Evolutionary conservation across 768 basidiomycete species (phyloP), one percentile per base, ranked within the genome.

Genomic region (Suillus weaverae): DNA sequence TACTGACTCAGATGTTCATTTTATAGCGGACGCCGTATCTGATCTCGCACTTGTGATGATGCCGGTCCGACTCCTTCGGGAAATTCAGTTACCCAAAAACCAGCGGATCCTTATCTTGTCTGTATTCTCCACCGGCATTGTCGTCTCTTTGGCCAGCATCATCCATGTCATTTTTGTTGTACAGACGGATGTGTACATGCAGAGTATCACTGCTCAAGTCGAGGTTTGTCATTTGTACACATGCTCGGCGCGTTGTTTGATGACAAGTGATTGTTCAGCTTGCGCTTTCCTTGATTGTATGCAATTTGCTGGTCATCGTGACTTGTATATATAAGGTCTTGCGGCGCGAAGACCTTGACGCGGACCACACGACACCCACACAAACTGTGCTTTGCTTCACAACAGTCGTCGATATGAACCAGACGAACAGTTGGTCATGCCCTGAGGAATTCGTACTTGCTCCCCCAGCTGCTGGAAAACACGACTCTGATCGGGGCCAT

Each of bases 91-190:
- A 38, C 64, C 64, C 22, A 63, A 39, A 16, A 39, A 61, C 6
- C 62, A 71, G 36, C 70, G 64, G 33, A 59, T 69, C 33, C 53
- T 67, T n/a, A 46, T 66, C 20, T 30, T 62, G 22, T 61, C 59
- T 44, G 39, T 71, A 38, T 61, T 71, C 36, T 55, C 62, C 13
- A 69, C 60, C 68, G 54, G 64, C 48, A n/a, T 64, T 46, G 32
- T 69, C 30, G 67, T 36, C 14, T 51, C 38, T 4, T n/a, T 64
- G 41, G 57, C 46, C 57, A 66, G 64, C 66, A 53, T 69, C 11
- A 33, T 67, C 4, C 70, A 71, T 30, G 20, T 70, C 26, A 11
- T 32, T 10, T 67, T 69, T 62, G 39, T 69, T n/a, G 44, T 71
- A 14, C 65, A 69, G 1, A 35, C 20, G 35, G 59, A 57, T 5